Evolutionary conservation across 192 early-diverging fungal genomes (phyloP), one percentile per base, ranked within the genome.

Genomic region (Rhizophagus sp.): DNA sequence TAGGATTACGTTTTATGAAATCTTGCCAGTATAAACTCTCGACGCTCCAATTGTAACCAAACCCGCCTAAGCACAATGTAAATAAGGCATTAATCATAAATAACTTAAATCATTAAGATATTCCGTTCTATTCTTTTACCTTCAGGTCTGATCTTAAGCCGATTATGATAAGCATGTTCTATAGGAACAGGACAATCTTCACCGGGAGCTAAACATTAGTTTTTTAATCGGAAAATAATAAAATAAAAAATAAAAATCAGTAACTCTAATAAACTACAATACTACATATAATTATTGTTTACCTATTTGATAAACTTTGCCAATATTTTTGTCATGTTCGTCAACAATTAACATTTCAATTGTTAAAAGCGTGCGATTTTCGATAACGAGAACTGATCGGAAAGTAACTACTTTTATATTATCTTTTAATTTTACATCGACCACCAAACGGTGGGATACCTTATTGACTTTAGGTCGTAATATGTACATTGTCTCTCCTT

Each of bases 351-450:
- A 89, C 1, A 98, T 87, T 76, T 98, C 94, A 30, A 99, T 86
- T 13, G 89, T 85, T 22, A 97, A 80, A 13, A 88, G 84, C 13
- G 96, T 97, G 15, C 83, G 87, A 85, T 99, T 99, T 57, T 92
- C 92, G 17, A 98, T 84, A 7, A 96, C 90, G 34, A 96, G 82
- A 1, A 94, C 85, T 0, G 96, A 97, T 44, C 96, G 91, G 79
- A 99, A 92, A 2, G 94, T 96, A 0, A 99, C 97, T 50, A 93
- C 85, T 89, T 99, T 99, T 71, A 97, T 90, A 78, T 97, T 94
- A 65, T 96, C 89, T 65, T 93, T 88, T 68, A 98, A 86, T 72
- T 90, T 89, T 70, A 98, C 93, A 49, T 98, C 96, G 44, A 96
- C 93, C 0, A 96, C 94, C 39, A 99, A 81, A 2, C 92, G 89